phyloP scores from a whole-genome alignment of 192 early-diverging fungal genomes.

The Umbelopsis isabellina region DNA sequence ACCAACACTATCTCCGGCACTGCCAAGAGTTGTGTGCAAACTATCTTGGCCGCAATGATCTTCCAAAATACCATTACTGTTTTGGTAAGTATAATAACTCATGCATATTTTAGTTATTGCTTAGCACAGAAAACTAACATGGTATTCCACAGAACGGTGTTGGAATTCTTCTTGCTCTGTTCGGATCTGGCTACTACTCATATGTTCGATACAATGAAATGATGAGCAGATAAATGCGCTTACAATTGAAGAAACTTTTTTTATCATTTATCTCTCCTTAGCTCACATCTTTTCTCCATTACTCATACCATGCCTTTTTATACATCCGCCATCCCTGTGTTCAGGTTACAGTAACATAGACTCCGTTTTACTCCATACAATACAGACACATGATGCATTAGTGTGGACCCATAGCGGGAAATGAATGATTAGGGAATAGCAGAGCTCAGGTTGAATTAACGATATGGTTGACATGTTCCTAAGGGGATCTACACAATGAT shows the following conservation, averaged over 20 bases:
- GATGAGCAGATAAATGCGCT: conserved; percentile 46
- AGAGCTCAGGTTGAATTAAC: neutral
- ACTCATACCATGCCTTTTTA: neutral
- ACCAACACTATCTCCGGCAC: conserved; percentile 74
- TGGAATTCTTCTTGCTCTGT: conserved; percentile 59
- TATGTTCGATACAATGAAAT: conserved; percentile 63
- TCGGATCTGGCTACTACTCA: conserved; percentile 61
- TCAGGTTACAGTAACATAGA: conserved; percentile 7
- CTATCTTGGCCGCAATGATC: conserved; percentile 61
- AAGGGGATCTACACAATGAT: too few relatives aligned
- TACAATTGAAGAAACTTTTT: too few relatives aligned
- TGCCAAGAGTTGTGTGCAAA: conserved; percentile 69
- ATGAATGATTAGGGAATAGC: neutral
- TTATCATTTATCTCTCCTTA: too few relatives aligned
- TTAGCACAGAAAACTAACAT: neutral
- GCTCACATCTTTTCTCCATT: too few relatives aligned
- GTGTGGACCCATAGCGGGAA: neutral
- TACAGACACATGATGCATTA: conserved; percentile 11
- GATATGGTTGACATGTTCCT: too few relatives aligned
- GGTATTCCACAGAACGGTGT: conserved; percentile 50
- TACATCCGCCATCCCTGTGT: neutral
- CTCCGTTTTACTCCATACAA: conserved; percentile 1
- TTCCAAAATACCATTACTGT: conserved; percentile 65
- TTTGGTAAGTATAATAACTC: conserved; percentile 47
- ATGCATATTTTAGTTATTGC: neutral